A percentile compares a stretch with the other conserved stretches of the same genome.
phyloP scores from a whole-genome alignment of 805 yeast species.

The Candida palmyrensis region DNA sequence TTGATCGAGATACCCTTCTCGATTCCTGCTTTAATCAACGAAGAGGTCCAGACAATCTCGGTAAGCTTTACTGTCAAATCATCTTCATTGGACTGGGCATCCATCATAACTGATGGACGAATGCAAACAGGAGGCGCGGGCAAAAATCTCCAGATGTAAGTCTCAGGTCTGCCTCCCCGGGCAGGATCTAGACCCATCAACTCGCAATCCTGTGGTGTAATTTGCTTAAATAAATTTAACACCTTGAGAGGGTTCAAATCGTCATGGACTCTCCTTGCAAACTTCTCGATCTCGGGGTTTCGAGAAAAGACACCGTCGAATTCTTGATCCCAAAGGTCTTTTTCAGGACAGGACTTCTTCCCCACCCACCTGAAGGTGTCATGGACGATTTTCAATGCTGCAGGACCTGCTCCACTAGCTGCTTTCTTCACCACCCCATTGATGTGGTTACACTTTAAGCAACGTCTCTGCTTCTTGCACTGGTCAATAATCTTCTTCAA shows the following conservation, averaged over 20 bases:
- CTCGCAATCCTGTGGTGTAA: conserved; percentile 85
- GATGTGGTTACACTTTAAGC: conserved; percentile 78
- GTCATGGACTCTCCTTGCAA: conserved; percentile 81
- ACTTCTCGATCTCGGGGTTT: conserved; percentile 85
- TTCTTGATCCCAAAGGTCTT: conserved; percentile 80
- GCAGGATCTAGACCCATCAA: conserved; percentile 85
- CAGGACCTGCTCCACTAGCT: conserved; percentile 85
- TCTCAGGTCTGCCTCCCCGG: conserved; percentile 89
- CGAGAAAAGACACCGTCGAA: conserved; percentile 68
- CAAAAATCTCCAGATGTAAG: conserved; percentile 92
- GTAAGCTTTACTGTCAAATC: conserved; percentile 94
- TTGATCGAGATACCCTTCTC: conserved; percentile 92
- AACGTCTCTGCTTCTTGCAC: conserved; percentile 91
- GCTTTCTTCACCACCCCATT: conserved; percentile 98
- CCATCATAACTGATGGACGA: conserved; percentile 93
- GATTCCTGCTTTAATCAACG: conserved; percentile 88
- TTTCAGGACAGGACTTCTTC: conserved; percentile 81
- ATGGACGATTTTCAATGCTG: conserved; percentile 91
- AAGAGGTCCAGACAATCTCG: conserved; percentile 96
- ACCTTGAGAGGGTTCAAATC: conserved; percentile 93
- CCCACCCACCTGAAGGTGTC: conserved; percentile 96
- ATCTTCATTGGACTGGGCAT: conserved; percentile 91
- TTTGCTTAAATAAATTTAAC: conserved; percentile 78
- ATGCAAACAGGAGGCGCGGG: conserved; percentile 99
- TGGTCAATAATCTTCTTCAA: conserved; percentile 81